Conservation (phyloP, 495 filamentous ascomycete genomes). For the Lasiosphaeria hispida region DNA sequence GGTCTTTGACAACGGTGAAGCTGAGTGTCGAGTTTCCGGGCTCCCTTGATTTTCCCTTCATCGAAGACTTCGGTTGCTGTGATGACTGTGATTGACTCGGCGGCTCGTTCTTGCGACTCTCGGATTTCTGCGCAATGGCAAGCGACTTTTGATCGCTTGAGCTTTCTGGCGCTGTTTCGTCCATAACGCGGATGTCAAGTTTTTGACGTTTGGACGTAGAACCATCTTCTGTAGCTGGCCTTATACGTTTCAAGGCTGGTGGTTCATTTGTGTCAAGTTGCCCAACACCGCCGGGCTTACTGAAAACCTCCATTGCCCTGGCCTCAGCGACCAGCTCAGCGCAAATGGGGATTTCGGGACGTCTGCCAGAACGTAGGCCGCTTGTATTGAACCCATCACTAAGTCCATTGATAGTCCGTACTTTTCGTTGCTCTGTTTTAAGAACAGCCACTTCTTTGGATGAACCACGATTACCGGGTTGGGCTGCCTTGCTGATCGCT, state of each 20-base stretch:
- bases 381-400: constrained; percentile 24
- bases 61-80: constrained; percentile 19
- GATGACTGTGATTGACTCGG: constrained; percentile 12
- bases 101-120: constrained; percentile 1
- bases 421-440: neutral
- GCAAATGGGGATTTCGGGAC: constrained; percentile 19
- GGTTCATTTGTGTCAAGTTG: neutral
- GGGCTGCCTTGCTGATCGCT: too few species aligned
- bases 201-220: constrained; percentile 10
- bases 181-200: neutral
- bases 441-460: neutral
- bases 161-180: neutral
- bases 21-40: constrained; percentile 44
- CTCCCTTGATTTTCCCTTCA: constrained; percentile 21
- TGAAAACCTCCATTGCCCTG: constrained; percentile 5
- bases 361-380: constrained; percentile 18
- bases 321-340: constrained; percentile 11
- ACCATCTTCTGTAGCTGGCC: neutral
- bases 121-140: neutral
- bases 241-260: constrained; percentile 8
- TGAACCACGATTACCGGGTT: too few species aligned
- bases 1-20: constrained; percentile 80
- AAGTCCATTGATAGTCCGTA: constrained; percentile 13
- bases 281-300: neutral
- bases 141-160: neutral